Percentiles rank a stretch among this genome's conserved stretches.
phyloP scores from a whole-genome alignment of 441 rosid genomes.

The Hura crepitans region DNA sequence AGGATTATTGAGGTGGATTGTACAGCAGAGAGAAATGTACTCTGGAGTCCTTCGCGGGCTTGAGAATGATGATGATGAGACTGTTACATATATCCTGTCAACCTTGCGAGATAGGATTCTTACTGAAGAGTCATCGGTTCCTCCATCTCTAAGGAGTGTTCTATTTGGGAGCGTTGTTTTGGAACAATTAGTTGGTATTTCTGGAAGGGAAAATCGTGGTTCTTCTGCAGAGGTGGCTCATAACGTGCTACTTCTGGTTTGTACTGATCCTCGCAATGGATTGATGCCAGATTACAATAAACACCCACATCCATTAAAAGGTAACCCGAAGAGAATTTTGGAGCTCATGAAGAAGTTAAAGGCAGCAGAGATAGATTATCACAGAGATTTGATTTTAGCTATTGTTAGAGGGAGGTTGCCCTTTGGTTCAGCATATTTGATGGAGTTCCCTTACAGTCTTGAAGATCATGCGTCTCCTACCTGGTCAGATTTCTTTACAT shows the following conservation, averaged over 20 bases:
- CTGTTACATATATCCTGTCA: constrained; percentile 54
- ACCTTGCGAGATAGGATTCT: constrained; percentile 60
- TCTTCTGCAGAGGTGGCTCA: constrained; percentile 60
- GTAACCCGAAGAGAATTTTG: constrained; percentile 68
- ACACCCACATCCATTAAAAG: constrained; percentile 50
- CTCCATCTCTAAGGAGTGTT: constrained; percentile 82
- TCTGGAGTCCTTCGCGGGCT: constrained; percentile 74
- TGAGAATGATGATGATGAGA: constrained; percentile 64
- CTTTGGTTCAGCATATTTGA: constrained; percentile 70
- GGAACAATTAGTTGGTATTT: constrained; percentile 66
- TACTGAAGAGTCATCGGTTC: constrained; percentile 63
- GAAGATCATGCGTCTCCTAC: constrained; percentile 72
- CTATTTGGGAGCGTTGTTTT: constrained; percentile 79
- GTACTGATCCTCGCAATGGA: constrained; percentile 85
- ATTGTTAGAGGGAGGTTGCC: constrained; percentile 64
- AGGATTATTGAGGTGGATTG: constrained; percentile 64
- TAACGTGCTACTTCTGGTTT: constrained; percentile 56
- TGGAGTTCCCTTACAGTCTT: constrained; percentile 82
- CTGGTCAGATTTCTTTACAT: constrained; percentile 59
- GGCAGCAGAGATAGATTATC: constrained; percentile 61
- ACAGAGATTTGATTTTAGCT: constrained; percentile 77
- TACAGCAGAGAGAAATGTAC: constrained; percentile 85
- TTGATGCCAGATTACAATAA: constrained; percentile 78
- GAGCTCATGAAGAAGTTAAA: constrained; percentile 80
- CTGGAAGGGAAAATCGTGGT: constrained; percentile 58